A percentile compares a stretch with the other conserved stretches of the same genome.
These are phyloP conservation scores for Marchantia paleacea DNA, from an alignment of 225 moss, liverwort and hornwort species.

Conservation along the genomic window DNA sequence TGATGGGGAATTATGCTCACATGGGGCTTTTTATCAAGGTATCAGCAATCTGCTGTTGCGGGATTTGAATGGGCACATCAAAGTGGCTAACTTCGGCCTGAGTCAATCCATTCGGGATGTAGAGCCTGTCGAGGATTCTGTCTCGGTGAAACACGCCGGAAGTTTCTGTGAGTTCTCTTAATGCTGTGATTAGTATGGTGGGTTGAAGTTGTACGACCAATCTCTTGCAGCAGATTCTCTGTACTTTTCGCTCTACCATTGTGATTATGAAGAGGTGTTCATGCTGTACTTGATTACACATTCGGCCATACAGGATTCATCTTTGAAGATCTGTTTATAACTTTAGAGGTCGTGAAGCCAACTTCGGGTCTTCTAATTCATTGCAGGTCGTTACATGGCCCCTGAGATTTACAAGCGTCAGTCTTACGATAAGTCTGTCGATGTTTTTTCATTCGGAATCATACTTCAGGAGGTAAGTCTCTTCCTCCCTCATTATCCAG, in stretches of 20 bases:
- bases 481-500: too few relatives aligned
- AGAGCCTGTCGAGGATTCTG: slow-evolving; percentile 39
- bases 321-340: too few relatives aligned
- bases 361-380: neutral
- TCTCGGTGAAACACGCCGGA: slow-evolving; percentile 44
- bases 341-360: neutral
- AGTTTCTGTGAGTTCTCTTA: slow-evolving; percentile 50
- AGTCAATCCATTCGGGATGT: slow-evolving; percentile 54
- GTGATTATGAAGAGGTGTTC: too few relatives aligned
- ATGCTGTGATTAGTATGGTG: neutral
- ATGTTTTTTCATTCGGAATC: slow-evolving; percentile 78
- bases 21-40: neutral
- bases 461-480: slow-evolving; percentile 68
- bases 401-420: slow-evolving; percentile 58
- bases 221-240: too few relatives aligned
- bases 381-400: slow-evolving; percentile 70
- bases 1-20: slow-evolving; percentile 42
- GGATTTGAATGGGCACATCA: slow-evolving; percentile 63
- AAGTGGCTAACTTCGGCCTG: slow-evolving; percentile 80
- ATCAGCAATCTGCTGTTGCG: slow-evolving; percentile 71
- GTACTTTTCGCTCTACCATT: too few relatives aligned
- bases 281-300: too few relatives aligned
- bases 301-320: too few relatives aligned
- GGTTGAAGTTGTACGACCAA: too few relatives aligned
- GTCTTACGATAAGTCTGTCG: slow-evolving; percentile 60